Evolutionary conservation across 352 stramenopile genomes (phyloP), one percentile per base, ranked within the genome.

Genomic region (Phytophthora tubulina): DNA sequence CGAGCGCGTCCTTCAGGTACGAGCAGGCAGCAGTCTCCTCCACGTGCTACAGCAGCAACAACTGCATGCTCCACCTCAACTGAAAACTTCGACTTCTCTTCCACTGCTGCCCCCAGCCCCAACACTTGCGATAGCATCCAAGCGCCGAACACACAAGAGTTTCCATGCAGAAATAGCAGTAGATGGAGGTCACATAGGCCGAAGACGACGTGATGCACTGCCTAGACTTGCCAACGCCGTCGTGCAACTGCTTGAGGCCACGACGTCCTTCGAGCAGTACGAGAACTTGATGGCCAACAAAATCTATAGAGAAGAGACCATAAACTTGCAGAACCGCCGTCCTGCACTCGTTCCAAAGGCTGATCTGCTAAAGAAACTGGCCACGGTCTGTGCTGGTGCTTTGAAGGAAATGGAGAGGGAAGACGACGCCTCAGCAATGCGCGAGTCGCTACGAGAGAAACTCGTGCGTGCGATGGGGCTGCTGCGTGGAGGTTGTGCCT

Each of bases 1-100:
- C 44, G 79, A 90, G 42, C 81, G 85, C 33, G 78, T 91, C 9
- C 68, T 78, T 45, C 81, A 89, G 52, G 81, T 88, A 49, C 81
- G 82, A 2, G 81, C 85, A 0, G 85, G 85, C 6, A 79, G 81
- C 56, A 83, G 74, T 38, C 72, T 92, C 8, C 38, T 73, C 6
- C 61, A 76, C 17, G 78, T 89, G 17, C 61, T 89, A 48, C 63
- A 81, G 27, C 49, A 67, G 33, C 48, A 61, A 15, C 54, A 70
- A 27, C 46, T 62, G 13, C 48, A 53, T 8, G 13, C 14, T 30
- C 46, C 44, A 31, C 42, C 46, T 11, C 46, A 38, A 11, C 32
- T 52, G 6, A 41, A 30, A 15, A 30, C 35, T 13, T 61, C 62
- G 21, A 44, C 56, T 30, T 67, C 69, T 3, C 42, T 76, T 36